phyloP scores from a whole-genome alignment of 352 stramenopile species.

The Paralagenidium karlingii region DNA sequence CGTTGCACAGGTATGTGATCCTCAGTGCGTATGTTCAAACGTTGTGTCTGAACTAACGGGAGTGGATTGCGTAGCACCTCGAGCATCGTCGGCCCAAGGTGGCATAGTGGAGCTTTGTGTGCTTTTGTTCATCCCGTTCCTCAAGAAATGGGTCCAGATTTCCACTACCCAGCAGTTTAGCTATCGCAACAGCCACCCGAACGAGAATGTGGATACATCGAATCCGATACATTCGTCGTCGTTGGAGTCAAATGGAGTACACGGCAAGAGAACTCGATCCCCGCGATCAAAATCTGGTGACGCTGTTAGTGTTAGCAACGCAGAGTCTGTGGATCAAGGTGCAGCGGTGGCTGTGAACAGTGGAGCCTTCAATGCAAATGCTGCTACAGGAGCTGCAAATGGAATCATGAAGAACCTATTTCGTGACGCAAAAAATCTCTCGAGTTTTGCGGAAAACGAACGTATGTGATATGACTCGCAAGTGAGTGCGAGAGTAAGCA shows the following conservation, averaged over 20 bases:
- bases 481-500: background rate
- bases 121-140: no score
- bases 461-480: background rate
- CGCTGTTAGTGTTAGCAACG: background rate
- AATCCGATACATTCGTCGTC: background rate
- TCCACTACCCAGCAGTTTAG: no score
- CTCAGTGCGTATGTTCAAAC: background rate
- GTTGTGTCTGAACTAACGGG: no score
- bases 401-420: no score
- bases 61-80: constrained; percentile 32
- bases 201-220: constrained; percentile 2
- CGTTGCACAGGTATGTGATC: constrained; percentile 47
- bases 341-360: background rate
- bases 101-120: constrained; percentile 47
- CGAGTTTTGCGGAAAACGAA: background rate
- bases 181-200: background rate
- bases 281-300: background rate
- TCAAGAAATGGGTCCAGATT: no score
- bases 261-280: background rate
- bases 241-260: background rate
- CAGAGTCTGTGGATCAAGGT: background rate
- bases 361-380: constrained; percentile 6
- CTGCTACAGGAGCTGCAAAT: no score
- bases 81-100: constrained; percentile 12
- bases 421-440: no score